Conservation (phyloP, 495 filamentous ascomycete species). For the Bombardia bombarda region DNA sequence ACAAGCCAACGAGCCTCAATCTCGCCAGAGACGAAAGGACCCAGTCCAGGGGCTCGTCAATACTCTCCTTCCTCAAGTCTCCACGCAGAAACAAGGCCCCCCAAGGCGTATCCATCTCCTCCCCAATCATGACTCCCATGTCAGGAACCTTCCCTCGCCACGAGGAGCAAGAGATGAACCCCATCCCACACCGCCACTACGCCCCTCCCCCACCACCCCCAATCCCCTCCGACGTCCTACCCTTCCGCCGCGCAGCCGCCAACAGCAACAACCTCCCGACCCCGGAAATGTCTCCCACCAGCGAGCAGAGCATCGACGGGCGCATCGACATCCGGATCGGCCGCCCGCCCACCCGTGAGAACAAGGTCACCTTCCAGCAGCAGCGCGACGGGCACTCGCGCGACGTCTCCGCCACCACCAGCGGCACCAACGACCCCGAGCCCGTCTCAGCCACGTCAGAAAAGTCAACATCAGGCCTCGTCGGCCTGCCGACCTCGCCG, state of each 20-base stretch:
- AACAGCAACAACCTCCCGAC: slow-evolving; percentile 30
- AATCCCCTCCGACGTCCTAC: slow-evolving; percentile 33
- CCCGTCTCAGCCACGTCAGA: slow-evolving; percentile 36
- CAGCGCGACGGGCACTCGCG: slow-evolving; percentile 20
- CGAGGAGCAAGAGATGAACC: slow-evolving; percentile 41
- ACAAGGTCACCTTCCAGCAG: slow-evolving; percentile 4
- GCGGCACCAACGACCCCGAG: slow-evolving; percentile 16
- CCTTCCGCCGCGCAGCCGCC: slow-evolving; percentile 30
- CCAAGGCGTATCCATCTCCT: slow-evolving; percentile 41
- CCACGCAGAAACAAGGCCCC: slow-evolving; percentile 36
- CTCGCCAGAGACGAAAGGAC: slow-evolving; percentile 31
- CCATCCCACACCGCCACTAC: slow-evolving; percentile 44
- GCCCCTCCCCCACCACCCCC: slow-evolving; percentile 36
- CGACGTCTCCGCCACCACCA: slow-evolving; percentile 23
- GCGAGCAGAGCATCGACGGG: slow-evolving; percentile 40
- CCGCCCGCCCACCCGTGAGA: slow-evolving; percentile 8
- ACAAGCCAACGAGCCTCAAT: slow-evolving; percentile 40
- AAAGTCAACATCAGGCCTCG: slow-evolving; percentile 30
- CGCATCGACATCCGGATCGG: slow-evolving; percentile 31
- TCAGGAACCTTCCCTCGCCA: slow-evolving; percentile 41
- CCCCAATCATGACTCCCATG: slow-evolving; percentile 47
- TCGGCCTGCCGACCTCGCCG: slow-evolving; percentile 39
- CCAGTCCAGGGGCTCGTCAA: slow-evolving; percentile 41
- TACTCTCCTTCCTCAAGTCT: slow-evolving; percentile 45
- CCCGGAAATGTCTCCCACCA: slow-evolving; percentile 41